Evolutionary conservation across 495 filamentous ascomycete species (phyloP).

Genomic region (Aspergillus avenaceus): DNA sequence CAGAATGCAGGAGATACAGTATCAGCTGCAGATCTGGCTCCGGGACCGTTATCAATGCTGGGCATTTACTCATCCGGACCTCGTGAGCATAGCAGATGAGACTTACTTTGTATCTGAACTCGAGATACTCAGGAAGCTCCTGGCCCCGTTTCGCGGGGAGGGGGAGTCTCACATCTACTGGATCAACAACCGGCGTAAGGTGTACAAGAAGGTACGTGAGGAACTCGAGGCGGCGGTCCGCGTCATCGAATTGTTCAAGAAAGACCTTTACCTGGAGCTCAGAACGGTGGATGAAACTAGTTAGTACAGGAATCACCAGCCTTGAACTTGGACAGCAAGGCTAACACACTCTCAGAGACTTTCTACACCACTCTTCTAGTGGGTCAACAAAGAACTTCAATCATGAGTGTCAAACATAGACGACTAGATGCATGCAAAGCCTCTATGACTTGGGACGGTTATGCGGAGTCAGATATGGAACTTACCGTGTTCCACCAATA

Average conservation of each 20-base stretch:
- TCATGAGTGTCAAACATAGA: slow-evolving; percentile 17
- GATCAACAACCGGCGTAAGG: slow-evolving; percentile 11
- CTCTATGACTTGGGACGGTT: slow-evolving; percentile 39
- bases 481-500: slow-evolving; percentile 53
- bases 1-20: slow-evolving; percentile 12
- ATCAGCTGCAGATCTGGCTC: slow-evolving; percentile 13
- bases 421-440: slow-evolving; percentile 23
- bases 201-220: slow-evolving; percentile 7
- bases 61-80: not conserved
- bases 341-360: slow-evolving; percentile 5
- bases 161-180: slow-evolving; percentile 11
- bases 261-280: slow-evolving; percentile 6
- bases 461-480: slow-evolving; percentile 55
- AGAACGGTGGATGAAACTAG: slow-evolving; percentile 4
- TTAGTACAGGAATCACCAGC: slow-evolving; percentile 1
- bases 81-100: slow-evolving; percentile 12
- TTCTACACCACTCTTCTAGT: slow-evolving; percentile 13
- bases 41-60: slow-evolving; percentile 3
- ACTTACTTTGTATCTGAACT: slow-evolving; percentile 15
- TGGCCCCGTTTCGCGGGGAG: slow-evolving; percentile 18
- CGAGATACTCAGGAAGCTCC: slow-evolving; percentile 18
- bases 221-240: slow-evolving; percentile 17
- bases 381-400: slow-evolving; percentile 5
- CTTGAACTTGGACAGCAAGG: not conserved
- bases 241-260: slow-evolving; percentile 20